Base-by-base conservation (phyloP, 345 rosid species). In the Hevea brasiliensis region DNA sequence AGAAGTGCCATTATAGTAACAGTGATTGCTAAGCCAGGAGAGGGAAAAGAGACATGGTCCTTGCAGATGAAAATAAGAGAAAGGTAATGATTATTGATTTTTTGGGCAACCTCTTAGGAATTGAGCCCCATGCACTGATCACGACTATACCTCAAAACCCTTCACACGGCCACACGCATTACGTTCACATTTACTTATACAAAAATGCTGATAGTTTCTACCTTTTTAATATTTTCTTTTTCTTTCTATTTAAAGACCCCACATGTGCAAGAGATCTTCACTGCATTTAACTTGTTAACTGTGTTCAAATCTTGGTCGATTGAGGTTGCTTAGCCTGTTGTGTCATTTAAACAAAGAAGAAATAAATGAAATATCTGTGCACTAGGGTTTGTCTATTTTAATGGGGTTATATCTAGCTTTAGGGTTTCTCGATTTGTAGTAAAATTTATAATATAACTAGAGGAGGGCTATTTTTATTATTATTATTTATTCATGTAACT, bases 91-190 rank as follows among this genome's bases (percentile, higher is more conserved):
- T 63, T 53, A 72, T 70, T 63, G 69, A 15, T 26, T 18, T 72
- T 35, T 21, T 20, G 55, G 63, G 55, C 42, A 18, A 64, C 54
- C 15, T 8, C 68, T 17, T 41, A 10, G 69, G 42, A 64, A 41
- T 40, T 26, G 68, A 63, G 62, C 76, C 63, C 63, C 70, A 54
- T 40, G 26, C 70, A 54, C 42, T 54, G 76, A 64, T n/a, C 50
- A 64, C 70, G 70, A 72, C 76, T 72, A 17, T 9, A 50, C 75
- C 68, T 62, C 61, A 50, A 72, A 72, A 40, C 61, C 68, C 50
- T 15, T 1, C 13, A 7, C 67, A 61, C 17, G 18, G 24, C 18
- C 27, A 62, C 48, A 18, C 56, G 40, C 59, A 50, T 48, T 51
- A 15, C n/a, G n/a, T n/a, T n/a, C 24, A 50, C 9, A 32, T 32